Percentiles rank a stretch among this genome's conserved stretches.
phyloP scores from a whole-genome alignment of 2,329 filamentous ascomycete species.

The Pseudogymnoascus sp. region DNA sequence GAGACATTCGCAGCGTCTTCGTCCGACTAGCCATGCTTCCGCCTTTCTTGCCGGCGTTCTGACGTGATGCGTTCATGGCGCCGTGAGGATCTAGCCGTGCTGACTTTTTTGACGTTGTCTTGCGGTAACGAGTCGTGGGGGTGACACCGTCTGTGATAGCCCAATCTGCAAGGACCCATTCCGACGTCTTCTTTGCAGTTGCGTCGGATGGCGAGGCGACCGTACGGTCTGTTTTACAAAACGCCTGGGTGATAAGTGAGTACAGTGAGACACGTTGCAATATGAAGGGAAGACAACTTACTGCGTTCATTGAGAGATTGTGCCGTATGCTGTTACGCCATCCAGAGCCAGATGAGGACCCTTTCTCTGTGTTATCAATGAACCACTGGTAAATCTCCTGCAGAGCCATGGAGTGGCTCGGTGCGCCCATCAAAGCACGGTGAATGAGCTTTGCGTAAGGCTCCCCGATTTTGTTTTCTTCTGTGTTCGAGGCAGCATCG shows the following conservation, averaged over 20 bases:
- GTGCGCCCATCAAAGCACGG: constrained; percentile 60
- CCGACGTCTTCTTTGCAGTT: constrained; percentile 56
- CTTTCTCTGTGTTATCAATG: constrained; percentile 68
- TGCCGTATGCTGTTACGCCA: constrained; percentile 97
- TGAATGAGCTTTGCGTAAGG: constrained; percentile 81
- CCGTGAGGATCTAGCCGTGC: background rate
- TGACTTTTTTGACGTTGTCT: constrained; percentile 31
- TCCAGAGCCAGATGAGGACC: constrained; percentile 49
- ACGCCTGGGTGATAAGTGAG: constrained; percentile 34
- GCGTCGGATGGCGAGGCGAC: constrained; percentile 30
- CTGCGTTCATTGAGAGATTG: constrained; percentile 91
- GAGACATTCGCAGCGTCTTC: constrained; percentile 1
- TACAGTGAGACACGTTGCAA: constrained; percentile 26
- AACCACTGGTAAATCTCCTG: constrained; percentile 93
- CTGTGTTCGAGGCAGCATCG: constrained; percentile 21
- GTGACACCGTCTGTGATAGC: constrained; percentile 65
- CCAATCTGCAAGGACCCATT: constrained; percentile 69
- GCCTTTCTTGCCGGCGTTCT: constrained; percentile 8
- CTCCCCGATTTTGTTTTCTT: constrained; percentile 32
- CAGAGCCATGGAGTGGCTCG: constrained; percentile 63
- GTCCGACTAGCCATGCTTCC: background rate
- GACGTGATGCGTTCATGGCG: background rate
- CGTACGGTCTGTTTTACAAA: constrained; percentile 41
- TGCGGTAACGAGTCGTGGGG: constrained; percentile 75
- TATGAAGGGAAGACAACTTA: constrained; percentile 38